Conservation (phyloP, 768 basidiomycete species). For the Mycena galopus region DNA sequence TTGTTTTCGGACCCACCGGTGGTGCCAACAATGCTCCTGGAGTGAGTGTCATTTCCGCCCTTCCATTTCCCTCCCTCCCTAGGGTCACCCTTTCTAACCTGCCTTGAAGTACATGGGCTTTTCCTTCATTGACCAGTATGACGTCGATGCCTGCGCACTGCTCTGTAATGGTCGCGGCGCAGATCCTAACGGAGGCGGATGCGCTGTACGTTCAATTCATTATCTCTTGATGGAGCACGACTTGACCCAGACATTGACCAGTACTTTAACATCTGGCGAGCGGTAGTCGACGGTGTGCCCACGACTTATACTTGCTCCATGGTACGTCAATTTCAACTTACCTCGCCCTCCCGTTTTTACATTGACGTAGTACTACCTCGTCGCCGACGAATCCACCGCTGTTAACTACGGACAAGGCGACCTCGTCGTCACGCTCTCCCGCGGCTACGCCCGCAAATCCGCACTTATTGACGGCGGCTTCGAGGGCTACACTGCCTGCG, state of each 20-base stretch:
- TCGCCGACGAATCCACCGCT: constrained; percentile 57
- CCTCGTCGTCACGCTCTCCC: constrained; percentile 59
- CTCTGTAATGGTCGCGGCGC: constrained; percentile 59
- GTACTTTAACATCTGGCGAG: constrained; percentile 68
- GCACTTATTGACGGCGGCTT: constrained; percentile 57
- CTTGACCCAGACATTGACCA: too few species aligned
- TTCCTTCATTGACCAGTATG: constrained; percentile 61
- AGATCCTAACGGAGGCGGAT: constrained; percentile 57
- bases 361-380: constrained; percentile 56
- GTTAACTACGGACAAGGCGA: constrained; percentile 60
- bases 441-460: constrained; percentile 59
- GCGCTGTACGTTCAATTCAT: constrained; percentile 40
- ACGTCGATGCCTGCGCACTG: constrained; percentile 58
- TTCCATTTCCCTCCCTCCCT: background rate
- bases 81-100: background rate
- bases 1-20: constrained; percentile 58
- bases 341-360: background rate
- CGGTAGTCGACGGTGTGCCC: constrained; percentile 57
- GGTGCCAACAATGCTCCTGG: constrained; percentile 64
- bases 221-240: too few species aligned
- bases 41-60: constrained; percentile 42
- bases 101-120: constrained; percentile 62
- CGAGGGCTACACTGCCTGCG: constrained; percentile 54
- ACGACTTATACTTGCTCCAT: constrained; percentile 64
- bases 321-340: constrained; percentile 43